phyloP scores from a whole-genome alignment of 2,329 filamentous ascomycete genomes.

The Huntiella savannae region DNA sequence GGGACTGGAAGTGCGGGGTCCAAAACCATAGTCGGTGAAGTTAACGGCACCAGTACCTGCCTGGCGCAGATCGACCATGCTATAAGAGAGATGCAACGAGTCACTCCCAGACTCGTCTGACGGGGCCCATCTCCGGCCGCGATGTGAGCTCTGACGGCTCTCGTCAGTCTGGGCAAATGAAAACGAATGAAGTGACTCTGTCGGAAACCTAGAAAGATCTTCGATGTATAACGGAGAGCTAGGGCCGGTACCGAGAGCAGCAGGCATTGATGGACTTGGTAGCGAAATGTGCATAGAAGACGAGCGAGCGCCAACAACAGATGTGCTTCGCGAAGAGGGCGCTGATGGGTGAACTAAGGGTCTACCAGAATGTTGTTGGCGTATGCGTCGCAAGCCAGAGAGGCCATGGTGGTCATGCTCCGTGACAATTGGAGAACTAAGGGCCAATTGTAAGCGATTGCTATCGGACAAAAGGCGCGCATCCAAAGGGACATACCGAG shows the following conservation, averaged over 20 bases:
- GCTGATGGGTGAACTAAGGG: slow-evolving; percentile 47
- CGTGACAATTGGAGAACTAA: slow-evolving; percentile 60
- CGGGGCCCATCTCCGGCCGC: slow-evolving; percentile 50
- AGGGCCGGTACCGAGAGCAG: slow-evolving; percentile 37
- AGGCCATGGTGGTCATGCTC: slow-evolving; percentile 76
- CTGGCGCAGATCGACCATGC: slow-evolving; percentile 9
- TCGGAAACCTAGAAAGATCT: slow-evolving; percentile 80
- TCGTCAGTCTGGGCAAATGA: slow-evolving; percentile 93
- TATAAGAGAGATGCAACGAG: slow-evolving; percentile 74
- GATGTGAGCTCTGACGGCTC: slow-evolving; percentile 63
- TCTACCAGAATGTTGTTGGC: slow-evolving; percentile 58
- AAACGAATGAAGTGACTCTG: slow-evolving; percentile 93
- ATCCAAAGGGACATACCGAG: slow-evolving; percentile 1
- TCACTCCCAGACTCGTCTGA: slow-evolving; percentile 76
- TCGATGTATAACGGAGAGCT: slow-evolving; percentile 63
- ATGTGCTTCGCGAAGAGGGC: slow-evolving; percentile 41
- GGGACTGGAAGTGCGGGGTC: slow-evolving; percentile 9
- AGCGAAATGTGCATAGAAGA: slow-evolving; percentile 52
- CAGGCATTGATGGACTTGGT: slow-evolving; percentile 30
- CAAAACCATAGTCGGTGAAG: slow-evolving; percentile 5
- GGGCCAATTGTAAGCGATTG: slow-evolving; percentile 1
- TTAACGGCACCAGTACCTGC: not conserved
- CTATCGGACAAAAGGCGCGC: not conserved
- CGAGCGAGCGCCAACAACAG: slow-evolving; percentile 41
- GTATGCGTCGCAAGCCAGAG: slow-evolving; percentile 80